Percentiles rank a stretch among this genome's conserved stretches.
Evolutionary conservation across 163 green algal species (phyloP).

Genomic region (Picocystis sp.): DNA sequence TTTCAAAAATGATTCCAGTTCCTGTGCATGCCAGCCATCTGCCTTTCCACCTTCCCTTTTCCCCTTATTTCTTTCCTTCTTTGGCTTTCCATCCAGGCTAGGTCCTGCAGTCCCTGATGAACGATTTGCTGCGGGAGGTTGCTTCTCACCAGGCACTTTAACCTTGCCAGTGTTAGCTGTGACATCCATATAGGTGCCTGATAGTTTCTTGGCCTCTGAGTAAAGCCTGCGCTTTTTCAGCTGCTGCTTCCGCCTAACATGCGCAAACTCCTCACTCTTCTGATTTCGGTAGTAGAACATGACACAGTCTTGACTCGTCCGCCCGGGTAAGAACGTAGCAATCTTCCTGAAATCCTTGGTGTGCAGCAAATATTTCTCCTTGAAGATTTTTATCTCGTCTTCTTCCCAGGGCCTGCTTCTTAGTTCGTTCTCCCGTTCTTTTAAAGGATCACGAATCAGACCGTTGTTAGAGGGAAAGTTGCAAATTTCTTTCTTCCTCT

Average conservation of each 20-base stretch:
- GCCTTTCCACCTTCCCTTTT: too few species aligned
- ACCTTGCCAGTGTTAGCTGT: too few species aligned
- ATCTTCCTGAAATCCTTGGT: slow-evolving; percentile 59
- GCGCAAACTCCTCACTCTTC: slow-evolving; percentile 61
- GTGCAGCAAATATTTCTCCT: slow-evolving; percentile 50
- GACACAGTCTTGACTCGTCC: slow-evolving; percentile 49
- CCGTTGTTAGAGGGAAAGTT: slow-evolving; percentile 36
- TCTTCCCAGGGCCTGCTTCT: slow-evolving; percentile 29
- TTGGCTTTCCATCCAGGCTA: too few species aligned
- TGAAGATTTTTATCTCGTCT: slow-evolving; percentile 55
- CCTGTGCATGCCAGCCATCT: too few species aligned
- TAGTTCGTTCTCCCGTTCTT: slow-evolving; percentile 4
- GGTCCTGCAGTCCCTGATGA: too few species aligned
- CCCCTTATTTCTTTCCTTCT: too few species aligned
- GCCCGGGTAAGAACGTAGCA: slow-evolving; percentile 36
- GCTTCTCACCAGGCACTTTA: too few species aligned
- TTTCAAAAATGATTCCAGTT: slow-evolving; percentile 19
- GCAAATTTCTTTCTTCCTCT: slow-evolving; percentile 20
- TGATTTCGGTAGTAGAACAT: slow-evolving; percentile 72
- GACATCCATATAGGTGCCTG: too few species aligned
- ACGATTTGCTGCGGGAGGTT: too few species aligned
- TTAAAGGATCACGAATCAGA: slow-evolving; percentile 26
- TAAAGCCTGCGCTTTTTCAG: slow-evolving; percentile 57
- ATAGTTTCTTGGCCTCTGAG: slow-evolving; percentile 19
- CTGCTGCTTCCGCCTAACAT: slow-evolving; percentile 59